Percentiles rank a stretch among this genome's conserved stretches.
Conservation (phyloP, 257 asterid species). For the Coffea eugenioides region DNA sequence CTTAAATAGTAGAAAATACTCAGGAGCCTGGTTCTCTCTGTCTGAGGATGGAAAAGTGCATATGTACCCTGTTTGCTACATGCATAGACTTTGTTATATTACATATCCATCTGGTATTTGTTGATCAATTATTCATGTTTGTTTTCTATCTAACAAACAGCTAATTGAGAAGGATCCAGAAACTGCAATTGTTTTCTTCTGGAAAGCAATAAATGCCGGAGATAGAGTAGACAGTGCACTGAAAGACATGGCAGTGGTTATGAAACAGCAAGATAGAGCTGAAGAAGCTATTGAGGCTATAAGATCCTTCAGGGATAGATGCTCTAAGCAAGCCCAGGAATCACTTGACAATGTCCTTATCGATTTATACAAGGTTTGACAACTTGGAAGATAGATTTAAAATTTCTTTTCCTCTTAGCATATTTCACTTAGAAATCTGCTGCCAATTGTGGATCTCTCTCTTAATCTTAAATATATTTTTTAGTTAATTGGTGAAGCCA, state of each 20-base stretch:
- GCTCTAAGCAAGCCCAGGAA: slow-evolving; percentile 87
- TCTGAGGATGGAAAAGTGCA: background rate
- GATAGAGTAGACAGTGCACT: slow-evolving; percentile 92
- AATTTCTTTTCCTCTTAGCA: no score
- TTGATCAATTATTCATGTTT: slow-evolving; percentile 6
- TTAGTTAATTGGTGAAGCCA: background rate
- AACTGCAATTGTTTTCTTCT: slow-evolving; percentile 63
- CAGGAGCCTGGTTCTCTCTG: background rate
- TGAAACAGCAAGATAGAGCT: slow-evolving; percentile 78
- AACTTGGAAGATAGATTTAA: no score
- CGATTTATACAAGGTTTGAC: slow-evolving; percentile 22
- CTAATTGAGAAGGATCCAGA: slow-evolving; percentile 76
- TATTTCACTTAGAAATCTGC: no score
- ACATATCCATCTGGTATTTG: background rate
- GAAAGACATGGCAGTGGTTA: slow-evolving; percentile 90
- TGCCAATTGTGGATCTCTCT: no score
- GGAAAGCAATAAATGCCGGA: slow-evolving; percentile 83
- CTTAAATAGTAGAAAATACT: background rate
- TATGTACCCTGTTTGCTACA: background rate
- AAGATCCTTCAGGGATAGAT: slow-evolving; percentile 59
- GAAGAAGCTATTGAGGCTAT: slow-evolving; percentile 94
- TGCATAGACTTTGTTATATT: background rate
- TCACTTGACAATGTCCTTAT: slow-evolving; percentile 83
- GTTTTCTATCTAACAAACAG: slow-evolving; percentile 34
- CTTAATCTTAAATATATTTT: no score